Percentiles rank a stretch among this genome's conserved stretches.
Evolutionary conservation across 306 rosid genomes (phyloP).

Genomic region (Echinosophora koreensis): DNA sequence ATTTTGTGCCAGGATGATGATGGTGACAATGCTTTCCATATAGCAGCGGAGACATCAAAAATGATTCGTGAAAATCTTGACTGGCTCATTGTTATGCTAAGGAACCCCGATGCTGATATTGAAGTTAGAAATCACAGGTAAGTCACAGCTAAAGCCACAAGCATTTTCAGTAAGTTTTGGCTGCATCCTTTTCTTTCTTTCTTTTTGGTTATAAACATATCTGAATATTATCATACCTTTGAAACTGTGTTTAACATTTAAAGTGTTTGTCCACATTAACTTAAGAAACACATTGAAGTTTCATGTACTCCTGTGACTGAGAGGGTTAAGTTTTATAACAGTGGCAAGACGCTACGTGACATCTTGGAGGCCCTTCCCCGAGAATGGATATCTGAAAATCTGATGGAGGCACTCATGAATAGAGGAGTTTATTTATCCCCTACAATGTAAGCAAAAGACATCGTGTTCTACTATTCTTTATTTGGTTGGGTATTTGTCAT

Average conservation of each 20-base stretch:
- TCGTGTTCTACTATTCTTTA: conserved; percentile 39
- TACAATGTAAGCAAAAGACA: conserved; percentile 66
- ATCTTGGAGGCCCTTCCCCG: conserved; percentile 92
- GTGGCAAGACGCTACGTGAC: conserved; percentile 93
- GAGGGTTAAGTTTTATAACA: conserved; percentile 53
- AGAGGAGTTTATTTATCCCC: conserved; percentile 85
- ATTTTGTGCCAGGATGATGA: conserved; percentile 80
- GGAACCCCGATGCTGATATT: conserved; percentile 81
- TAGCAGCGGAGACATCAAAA: conserved; percentile 94
- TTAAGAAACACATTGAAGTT: conserved; percentile 35
- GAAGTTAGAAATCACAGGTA: conserved; percentile 96
- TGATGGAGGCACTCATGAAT: conserved; percentile 83
- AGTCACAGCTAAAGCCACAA: conserved; percentile 40
- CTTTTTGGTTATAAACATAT: not conserved
- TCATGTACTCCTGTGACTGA: conserved; percentile 28
- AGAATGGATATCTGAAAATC: conserved; percentile 96
- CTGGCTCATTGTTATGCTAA: conserved; percentile 94
- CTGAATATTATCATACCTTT: conserved; percentile 33
- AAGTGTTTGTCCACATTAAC: conserved; percentile 17
- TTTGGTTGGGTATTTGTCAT: conserved; percentile 33
- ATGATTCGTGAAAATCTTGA: conserved; percentile 98
- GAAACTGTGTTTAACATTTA: conserved; percentile 14
- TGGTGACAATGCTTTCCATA: conserved; percentile 96
- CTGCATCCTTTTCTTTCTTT: not conserved
- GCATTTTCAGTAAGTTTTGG: conserved; percentile 12